Evolutionary conservation across 805 yeast species (phyloP), one percentile per base, ranked within the genome.

Genomic region (Alloascoidea hylecoeti): DNA sequence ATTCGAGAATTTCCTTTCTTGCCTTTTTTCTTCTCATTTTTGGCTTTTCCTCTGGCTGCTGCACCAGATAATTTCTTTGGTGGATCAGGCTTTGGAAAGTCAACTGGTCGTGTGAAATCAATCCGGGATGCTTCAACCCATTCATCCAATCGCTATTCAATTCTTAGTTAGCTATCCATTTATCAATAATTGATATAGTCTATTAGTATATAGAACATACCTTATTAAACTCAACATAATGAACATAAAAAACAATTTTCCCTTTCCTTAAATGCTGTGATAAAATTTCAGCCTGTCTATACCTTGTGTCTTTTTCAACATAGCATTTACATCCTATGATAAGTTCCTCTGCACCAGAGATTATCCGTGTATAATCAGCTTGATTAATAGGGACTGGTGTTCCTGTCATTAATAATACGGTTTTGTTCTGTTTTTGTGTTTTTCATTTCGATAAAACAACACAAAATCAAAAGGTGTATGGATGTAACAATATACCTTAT

Each of bases 211-310:
- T 15, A 17, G 15, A 9, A n/a, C 30, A 15, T 27, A 45, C 48
- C 48, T 92, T 92, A 63, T 92, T 92, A 64, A 78, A 92, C 47
- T 88, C 95, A 38, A 76, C 84, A 60, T 86, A 92, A 57, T 92
- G 99, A 18, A 92, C 95, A 54, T 92, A 92, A 56, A 79, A 88
- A 46, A 74, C 82, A 19, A 75, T 73, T 43, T 80, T 72, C 12
- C 88, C 84, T 53, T 85, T 79, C 49, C 82, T 75, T 35, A 70
- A 58, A 44, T 82, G 84, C 37, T 74, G 68, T 15, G 88, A 84
- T 35, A 92, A 61, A 34, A 92, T 74, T 53, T 92, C 98, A 2
- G 97, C 96, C 23, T 75, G 55, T 43, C 96, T 65, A 43, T 67
- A 70, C 44, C 79, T 86, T 18, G 74, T 82, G 50, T 86, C 96